Evolutionary conservation across 345 rosid species (phyloP), one percentile per base, ranked within the genome.

Genomic region (Viola odorata): DNA sequence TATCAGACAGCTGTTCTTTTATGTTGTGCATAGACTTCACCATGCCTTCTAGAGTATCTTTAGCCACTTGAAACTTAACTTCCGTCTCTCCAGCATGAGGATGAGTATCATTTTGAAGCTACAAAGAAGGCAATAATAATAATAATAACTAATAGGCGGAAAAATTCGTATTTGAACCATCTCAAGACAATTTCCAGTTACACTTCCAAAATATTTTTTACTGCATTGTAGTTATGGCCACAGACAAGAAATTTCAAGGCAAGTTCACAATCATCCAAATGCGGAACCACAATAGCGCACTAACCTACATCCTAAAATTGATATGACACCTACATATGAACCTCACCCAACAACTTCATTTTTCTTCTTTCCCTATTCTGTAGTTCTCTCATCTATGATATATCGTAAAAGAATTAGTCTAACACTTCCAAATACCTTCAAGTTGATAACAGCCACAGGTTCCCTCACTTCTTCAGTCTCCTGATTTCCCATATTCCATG

Each of bases 41-140:
- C 69, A 77, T 73, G 17, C 73, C 63, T 60, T 73, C 82, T 14
- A 76, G 55, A 40, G 79, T 69, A 67, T 82, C 85, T 72, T 73
- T 75, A 41, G 68, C 77, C 57, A 73, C 54, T 63, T 70, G 84
- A 55, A 80, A 85, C 65, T 75, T 69, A 72, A 82, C 77, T 55
- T 82, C 80, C 12, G 64, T 39, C 23, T 81, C 85, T 42, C 77
- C 83, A 0, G 68, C 60, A 16, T 57, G 67, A 55, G 80, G 53
- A 37, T 69, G 81, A n/a, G 51, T 57, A 45, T 81, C 78, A 54
- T 69, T 75, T 66, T 85, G 87, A 54, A 85, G 82, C 87, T 82
- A 81, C 67, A 10, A 11, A 56, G 8, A 42, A 12, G 6, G 37
- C 64, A 52, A 7, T 44, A 4, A 40, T 5, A 12, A 39, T 57